Percentiles rank a stretch among this genome's conserved stretches.
phyloP scores from a whole-genome alignment of 345 rosid genomes.

The Hibiscus tridactylites region DNA sequence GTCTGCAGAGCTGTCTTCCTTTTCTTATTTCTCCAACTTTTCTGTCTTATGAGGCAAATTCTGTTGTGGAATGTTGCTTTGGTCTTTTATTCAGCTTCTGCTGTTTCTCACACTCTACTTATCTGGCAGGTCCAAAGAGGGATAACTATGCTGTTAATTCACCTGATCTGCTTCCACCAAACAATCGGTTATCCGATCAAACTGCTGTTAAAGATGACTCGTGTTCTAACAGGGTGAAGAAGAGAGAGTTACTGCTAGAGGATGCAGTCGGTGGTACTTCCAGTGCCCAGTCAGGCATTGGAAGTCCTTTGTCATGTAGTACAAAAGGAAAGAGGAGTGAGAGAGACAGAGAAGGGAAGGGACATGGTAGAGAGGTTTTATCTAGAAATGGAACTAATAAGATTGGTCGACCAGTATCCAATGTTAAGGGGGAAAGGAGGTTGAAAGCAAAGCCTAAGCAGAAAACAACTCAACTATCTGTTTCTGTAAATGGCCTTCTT shows the following conservation, averaged over 20 bases:
- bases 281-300: constrained; percentile 35
- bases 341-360: constrained; percentile 94
- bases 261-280: constrained; percentile 59
- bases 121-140: constrained; percentile 38
- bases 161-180: constrained; percentile 40
- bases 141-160: constrained; percentile 40
- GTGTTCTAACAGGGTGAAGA: constrained; percentile 76
- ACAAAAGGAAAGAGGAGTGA: constrained; percentile 94
- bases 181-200: constrained; percentile 38
- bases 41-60: neutral
- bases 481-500: constrained; percentile 64
- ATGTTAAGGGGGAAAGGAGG: constrained; percentile 79
- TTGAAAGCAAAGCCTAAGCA: constrained; percentile 86
- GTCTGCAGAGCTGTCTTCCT: neutral
- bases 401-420: constrained; percentile 69
- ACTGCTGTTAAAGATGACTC: constrained; percentile 45
- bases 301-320: constrained; percentile 60
- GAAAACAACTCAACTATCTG: constrained; percentile 68
- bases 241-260: constrained; percentile 74
- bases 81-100: constrained; percentile 51
- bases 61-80: constrained; percentile 12
- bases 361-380: constrained; percentile 53
- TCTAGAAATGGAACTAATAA: constrained; percentile 68
- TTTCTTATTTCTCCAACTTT: neutral
- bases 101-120: constrained; percentile 43